A percentile compares a stretch with the other conserved stretches of the same genome.
Conservation (phyloP, 148 eudicot genomes). For the Fagopyrum tataricum region DNA sequence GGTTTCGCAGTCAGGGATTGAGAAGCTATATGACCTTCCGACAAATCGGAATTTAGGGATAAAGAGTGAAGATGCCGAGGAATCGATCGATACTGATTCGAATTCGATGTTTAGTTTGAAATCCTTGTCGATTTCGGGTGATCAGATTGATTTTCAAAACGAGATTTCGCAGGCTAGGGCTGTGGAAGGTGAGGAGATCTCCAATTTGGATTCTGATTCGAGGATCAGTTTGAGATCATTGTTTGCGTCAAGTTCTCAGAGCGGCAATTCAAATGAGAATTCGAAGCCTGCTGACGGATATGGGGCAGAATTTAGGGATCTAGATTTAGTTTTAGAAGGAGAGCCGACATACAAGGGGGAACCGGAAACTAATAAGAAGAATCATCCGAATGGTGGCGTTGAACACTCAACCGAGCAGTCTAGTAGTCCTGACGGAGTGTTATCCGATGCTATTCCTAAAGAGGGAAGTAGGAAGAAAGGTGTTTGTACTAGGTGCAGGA, state of each 20-base stretch:
- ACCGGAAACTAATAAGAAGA: background rate
- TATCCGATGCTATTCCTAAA: background rate
- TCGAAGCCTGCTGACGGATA: background rate
- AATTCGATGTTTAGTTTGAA: slow-evolving; percentile 14
- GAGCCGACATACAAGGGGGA: background rate
- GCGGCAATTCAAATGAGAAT: background rate
- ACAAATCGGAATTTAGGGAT: background rate
- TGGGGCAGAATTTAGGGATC: background rate
- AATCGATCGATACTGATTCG: slow-evolving; percentile 1
- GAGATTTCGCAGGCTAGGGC: slow-evolving; percentile 1
- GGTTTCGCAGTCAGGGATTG: background rate
- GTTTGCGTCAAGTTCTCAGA: background rate
- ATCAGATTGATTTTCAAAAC: background rate
- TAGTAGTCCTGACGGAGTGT: background rate
- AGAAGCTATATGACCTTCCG: background rate
- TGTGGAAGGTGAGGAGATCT: background rate
- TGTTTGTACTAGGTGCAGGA: slow-evolving; percentile 75
- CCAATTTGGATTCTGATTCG: slow-evolving; percentile 9
- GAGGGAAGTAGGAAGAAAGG: slow-evolving; percentile 38
- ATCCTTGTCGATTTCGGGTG: background rate
- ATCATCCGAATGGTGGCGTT: background rate
- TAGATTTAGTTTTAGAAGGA: slow-evolving; percentile 7
- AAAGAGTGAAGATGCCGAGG: background rate
- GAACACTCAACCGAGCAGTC: background rate
- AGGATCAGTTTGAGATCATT: slow-evolving; percentile 8